Base-by-base conservation (phyloP, 495 filamentous ascomycete genomes). In the Tuber magnatum region DNA sequence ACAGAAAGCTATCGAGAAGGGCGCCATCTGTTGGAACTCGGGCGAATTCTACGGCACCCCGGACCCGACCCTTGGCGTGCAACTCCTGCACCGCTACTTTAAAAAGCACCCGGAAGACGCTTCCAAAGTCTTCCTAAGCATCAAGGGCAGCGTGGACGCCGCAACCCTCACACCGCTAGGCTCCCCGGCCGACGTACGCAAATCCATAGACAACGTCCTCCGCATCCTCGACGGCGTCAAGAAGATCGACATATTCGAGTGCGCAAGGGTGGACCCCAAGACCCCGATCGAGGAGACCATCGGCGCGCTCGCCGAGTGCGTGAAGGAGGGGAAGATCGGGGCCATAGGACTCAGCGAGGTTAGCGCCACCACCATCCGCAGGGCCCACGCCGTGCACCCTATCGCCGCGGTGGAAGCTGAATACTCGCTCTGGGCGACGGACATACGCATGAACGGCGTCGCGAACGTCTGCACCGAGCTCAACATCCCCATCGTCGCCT, bases 221-320 rank as follows among this genome's bases (percentile, higher is more conserved):
- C 86, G 81, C 42, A 80, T 87, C 43, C 85, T 93, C 22, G 88
- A 90, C 69, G 92, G 91, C 10, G 92, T 90, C 76, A 95, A 95
- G 86, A 90, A 86, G 76, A 84, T 97, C 74, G 93, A 97, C 83
- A 88, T 94, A 72, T 97, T 94, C 77, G 90, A 94, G 83, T 89
- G 85, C 76, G 92, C 91, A 24, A 86, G 94, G 4, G 87, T 92
- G 38, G 93, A 96, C 78, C 86, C 86, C 8, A 88, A 88, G 0
- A 86, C 85, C 68, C 87, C 88, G 2, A 83, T 91, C 61, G 89
- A 91, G 81, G 84, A 87, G 46, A 89, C 87, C 12, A 84, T 92
- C 56, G 81, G 82, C 9, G 81, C 86, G 35, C 83, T 88, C 14
- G 84, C 82, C n/a, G 81, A 84, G 56, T 78, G 83, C 16, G 82